Evolutionary conservation across 2,329 filamentous ascomycete genomes (phyloP), one percentile per base, ranked within the genome.

Genomic region (Arthrobotrys iridis): DNA sequence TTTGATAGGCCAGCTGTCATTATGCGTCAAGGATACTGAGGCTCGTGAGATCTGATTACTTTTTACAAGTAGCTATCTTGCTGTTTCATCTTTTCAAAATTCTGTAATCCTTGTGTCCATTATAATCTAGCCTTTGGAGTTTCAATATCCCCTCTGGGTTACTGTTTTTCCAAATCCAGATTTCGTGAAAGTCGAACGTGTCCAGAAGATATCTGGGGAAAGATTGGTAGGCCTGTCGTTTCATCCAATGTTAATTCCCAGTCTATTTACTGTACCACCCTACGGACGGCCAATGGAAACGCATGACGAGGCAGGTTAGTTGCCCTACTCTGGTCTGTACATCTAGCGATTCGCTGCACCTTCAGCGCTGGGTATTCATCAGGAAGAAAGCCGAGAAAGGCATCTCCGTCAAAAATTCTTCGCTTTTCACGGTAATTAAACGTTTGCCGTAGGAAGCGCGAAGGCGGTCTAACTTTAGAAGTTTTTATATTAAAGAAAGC

Each of bases 381-480:
- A 41, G 4, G 18, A 46, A 24, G 18, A 40, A n/a, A 24, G 8
- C 43, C 28, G 2, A 15, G 13, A 40, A 30, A 63, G 40, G 41
- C 1, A 52, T 22, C 30, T 60, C 43, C 52, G 30, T 33, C 20
- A 55, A 55, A n/a, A 26, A 48, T 67, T 62, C 15, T n/a, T 52
- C 22, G 30, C 33, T 59, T 37, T 22, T n/a, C 41, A 58, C 46
- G 48, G 60, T 65, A 65, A 60, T 67, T 74, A 45, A 41, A 46
- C 15, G 35, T 55, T 10, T 67, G 55, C 55, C 37, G 48, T 40
- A 66, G 55, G 50, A 74, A 74, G 70, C 70, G 70, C 70, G 70
- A 50, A 46, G 11, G 45, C n/a, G 10, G 43, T 26, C 70, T 74
- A 74, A 74, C 62, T 74, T 67, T 74, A 74, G 70, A 60, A 67